Evolutionary conservation across 169 alveolate genomes (phyloP).

Genomic region (Babesia ovata): DNA sequence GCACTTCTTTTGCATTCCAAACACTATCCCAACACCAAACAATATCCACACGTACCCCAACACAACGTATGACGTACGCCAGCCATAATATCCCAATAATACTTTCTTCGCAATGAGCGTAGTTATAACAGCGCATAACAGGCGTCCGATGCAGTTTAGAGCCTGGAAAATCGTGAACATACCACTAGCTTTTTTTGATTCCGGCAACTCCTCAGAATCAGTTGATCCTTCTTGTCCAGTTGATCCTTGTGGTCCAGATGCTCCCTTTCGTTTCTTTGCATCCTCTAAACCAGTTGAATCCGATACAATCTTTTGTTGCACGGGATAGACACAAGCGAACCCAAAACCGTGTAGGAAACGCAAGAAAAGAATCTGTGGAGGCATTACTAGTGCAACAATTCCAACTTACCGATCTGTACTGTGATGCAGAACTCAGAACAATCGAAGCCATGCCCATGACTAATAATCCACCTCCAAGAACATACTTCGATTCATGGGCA

Average conservation of each 20-base stretch:
- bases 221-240: neutral
- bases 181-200: neutral
- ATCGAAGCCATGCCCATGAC: conserved; percentile 87
- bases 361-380: conserved; percentile 23
- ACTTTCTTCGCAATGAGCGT: conserved; percentile 10
- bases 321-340: conserved; percentile 40
- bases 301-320: conserved; percentile 23
- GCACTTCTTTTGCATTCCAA: neutral
- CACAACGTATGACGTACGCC: conserved; percentile 33
- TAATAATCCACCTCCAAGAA: conserved; percentile 82
- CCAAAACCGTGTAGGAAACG: conserved; percentile 51
- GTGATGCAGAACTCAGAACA: conserved; percentile 63
- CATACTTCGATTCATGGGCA: conserved; percentile 79
- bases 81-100: conserved; percentile 26
- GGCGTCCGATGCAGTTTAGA: conserved; percentile 38
- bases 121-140: conserved; percentile 24
- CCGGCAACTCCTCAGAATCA: neutral
- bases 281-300: neutral
- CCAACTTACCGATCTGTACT: conserved; percentile 34
- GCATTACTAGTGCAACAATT: neutral
- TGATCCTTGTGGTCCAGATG: too few relatives aligned
- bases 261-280: too few relatives aligned
- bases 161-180: conserved; percentile 34
- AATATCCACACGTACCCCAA: conserved; percentile 38
- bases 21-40: neutral